Conservation (phyloP, 108 stramenopile species). For the Nitzschia sp. region DNA sequence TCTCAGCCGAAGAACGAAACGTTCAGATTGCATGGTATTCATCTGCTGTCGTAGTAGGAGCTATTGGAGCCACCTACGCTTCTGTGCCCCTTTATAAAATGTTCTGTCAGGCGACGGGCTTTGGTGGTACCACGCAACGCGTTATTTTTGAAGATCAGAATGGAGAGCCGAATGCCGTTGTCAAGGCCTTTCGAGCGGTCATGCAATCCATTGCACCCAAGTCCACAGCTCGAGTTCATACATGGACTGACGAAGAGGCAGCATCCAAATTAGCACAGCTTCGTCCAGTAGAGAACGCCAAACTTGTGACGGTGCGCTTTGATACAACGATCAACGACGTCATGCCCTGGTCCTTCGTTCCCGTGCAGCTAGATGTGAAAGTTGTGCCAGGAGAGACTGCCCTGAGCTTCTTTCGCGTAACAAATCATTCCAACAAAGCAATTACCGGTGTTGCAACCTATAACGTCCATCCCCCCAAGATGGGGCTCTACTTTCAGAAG, state of each 20-base stretch:
- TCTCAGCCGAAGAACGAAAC: slow-evolving; percentile 57
- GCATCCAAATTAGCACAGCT: slow-evolving; percentile 79
- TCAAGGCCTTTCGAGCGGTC: slow-evolving; percentile 25
- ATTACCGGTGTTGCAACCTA: slow-evolving; percentile 99
- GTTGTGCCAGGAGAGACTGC: slow-evolving; percentile 99
- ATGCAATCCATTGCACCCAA: slow-evolving; percentile 27
- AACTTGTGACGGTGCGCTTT: slow-evolving; percentile 93
- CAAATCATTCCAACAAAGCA: slow-evolving; percentile 91
- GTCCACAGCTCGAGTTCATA: slow-evolving; percentile 54
- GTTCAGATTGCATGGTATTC: slow-evolving; percentile 77
- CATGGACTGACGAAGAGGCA: slow-evolving; percentile 90
- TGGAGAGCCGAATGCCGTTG: slow-evolving; percentile 15
- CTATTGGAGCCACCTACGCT: slow-evolving; percentile 92
- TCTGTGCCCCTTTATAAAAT: slow-evolving; percentile 98
- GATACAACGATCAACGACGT: slow-evolving; percentile 91
- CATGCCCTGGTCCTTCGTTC: slow-evolving; percentile 95
- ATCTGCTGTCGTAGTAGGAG: slow-evolving; percentile 76
- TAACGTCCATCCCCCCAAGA: slow-evolving; percentile 97
- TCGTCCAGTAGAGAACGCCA: slow-evolving; percentile 83
- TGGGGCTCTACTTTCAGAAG: slow-evolving; percentile 99
- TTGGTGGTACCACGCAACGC: slow-evolving; percentile 97
- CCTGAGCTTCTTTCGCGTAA: slow-evolving; percentile 94
- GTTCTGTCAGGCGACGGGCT: slow-evolving; percentile 99
- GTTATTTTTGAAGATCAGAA: slow-evolving; percentile 55
- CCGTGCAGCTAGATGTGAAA: slow-evolving; percentile 90